Conservation (phyloP, 2,329 filamentous ascomycete genomes). For the Thermoascus crustaceus region DNA sequence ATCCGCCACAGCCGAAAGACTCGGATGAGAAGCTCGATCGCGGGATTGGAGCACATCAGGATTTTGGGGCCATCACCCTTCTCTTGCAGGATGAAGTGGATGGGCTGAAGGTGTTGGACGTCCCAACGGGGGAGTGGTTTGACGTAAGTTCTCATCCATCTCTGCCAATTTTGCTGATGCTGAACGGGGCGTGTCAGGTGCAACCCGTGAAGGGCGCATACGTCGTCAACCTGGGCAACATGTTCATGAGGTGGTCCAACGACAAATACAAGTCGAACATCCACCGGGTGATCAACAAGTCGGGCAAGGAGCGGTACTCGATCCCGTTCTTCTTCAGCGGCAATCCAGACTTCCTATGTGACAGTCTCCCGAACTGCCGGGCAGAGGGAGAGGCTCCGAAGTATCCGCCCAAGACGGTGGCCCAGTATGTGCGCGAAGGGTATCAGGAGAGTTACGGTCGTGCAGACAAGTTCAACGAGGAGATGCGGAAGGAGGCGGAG, state of each 20-base stretch:
- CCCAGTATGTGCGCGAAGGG: slow-evolving; percentile 32
- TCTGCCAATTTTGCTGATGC: neutral
- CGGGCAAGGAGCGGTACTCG: slow-evolving; percentile 23
- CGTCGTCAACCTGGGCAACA: slow-evolving; percentile 38
- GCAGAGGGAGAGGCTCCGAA: neutral
- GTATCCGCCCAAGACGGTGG: slow-evolving; percentile 16
- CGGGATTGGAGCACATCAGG: slow-evolving; percentile 24
- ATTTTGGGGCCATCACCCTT: slow-evolving; percentile 26
- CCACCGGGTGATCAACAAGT: slow-evolving; percentile 28
- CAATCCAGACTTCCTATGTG: slow-evolving; percentile 12
- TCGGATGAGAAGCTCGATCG: slow-evolving; percentile 24
- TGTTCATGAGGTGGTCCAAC: slow-evolving; percentile 27
- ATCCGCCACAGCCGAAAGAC: slow-evolving; percentile 33
- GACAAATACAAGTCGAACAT: slow-evolving; percentile 25
- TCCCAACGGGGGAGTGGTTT: slow-evolving; percentile 15
- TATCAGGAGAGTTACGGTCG: slow-evolving; percentile 38
- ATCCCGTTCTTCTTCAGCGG: slow-evolving; percentile 30
- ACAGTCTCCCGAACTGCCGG: neutral
- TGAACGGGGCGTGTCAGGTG: slow-evolving; percentile 5
- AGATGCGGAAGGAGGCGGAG: slow-evolving; percentile 14
- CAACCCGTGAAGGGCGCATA: slow-evolving; percentile 16
- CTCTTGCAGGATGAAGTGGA: slow-evolving; percentile 21
- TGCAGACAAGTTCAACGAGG: slow-evolving; percentile 35
- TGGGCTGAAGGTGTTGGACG: slow-evolving; percentile 21
- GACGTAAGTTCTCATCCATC: slow-evolving; percentile 6